Conservation (phyloP, 495 filamentous ascomycete genomes). For the Talaromyces nanjingensis region DNA sequence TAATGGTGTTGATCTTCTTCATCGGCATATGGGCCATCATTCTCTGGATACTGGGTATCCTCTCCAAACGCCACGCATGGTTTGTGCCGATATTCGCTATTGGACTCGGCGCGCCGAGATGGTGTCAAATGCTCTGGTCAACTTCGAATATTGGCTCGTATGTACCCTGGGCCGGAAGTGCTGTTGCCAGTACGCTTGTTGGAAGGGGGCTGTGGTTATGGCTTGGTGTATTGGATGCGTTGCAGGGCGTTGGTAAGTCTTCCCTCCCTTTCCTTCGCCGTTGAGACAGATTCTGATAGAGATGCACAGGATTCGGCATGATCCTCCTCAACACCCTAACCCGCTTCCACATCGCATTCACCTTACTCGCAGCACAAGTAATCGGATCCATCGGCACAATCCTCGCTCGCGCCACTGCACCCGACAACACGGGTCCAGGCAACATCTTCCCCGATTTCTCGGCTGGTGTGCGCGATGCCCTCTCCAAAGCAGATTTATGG, state of each 20-base stretch:
- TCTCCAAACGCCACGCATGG: constrained; percentile 53
- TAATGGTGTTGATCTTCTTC: constrained; percentile 54
- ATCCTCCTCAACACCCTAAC: constrained; percentile 56
- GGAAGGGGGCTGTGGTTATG: constrained; percentile 56
- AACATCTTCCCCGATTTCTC: constrained; percentile 57
- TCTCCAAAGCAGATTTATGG: constrained; percentile 50
- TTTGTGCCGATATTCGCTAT: constrained; percentile 61
- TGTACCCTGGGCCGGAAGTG: constrained; percentile 49
- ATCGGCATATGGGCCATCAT: constrained; percentile 46
- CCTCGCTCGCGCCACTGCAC: constrained; percentile 48
- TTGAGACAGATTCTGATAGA: constrained; percentile 50
- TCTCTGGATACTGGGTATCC: constrained; percentile 39
- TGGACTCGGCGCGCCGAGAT: constrained; percentile 55
- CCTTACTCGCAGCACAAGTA: constrained; percentile 49
- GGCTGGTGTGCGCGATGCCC: constrained; percentile 29
- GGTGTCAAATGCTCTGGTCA: constrained; percentile 61
- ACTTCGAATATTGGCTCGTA: constrained; percentile 50
- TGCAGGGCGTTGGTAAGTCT: constrained; percentile 37
- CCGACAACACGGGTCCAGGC: constrained; percentile 53
- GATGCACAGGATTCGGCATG: constrained; percentile 57
- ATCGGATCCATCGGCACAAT: constrained; percentile 51
- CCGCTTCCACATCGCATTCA: constrained; percentile 50
- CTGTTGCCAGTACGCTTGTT: constrained; percentile 42
- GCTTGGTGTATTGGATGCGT: constrained; percentile 55
- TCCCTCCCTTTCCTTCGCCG: constrained; percentile 41